Percentiles rank a stretch among this genome's conserved stretches.
These are phyloP conservation scores for Thelonectria discophora DNA, from an alignment of 2,329 filamentous ascomycete species.

Conservation along the genomic window DNA sequence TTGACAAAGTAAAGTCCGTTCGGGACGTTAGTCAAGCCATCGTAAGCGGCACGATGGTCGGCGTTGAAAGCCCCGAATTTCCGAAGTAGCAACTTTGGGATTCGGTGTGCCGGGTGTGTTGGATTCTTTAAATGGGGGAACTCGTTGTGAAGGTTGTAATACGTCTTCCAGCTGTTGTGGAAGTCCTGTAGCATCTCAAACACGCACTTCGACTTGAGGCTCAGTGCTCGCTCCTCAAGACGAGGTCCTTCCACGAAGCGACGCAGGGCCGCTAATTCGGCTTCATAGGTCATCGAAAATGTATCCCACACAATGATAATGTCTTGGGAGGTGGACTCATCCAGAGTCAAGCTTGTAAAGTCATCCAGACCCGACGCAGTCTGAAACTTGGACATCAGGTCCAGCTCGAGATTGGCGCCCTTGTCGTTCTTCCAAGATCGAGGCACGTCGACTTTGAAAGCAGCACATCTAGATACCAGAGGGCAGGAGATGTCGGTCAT, in stretches of 20 bases:
- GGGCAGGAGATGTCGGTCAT: constrained; percentile 10
- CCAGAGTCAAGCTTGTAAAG: constrained; percentile 27
- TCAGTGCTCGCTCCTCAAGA: constrained; percentile 29
- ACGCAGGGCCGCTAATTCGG: constrained; percentile 45
- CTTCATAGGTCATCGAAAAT: constrained; percentile 43
- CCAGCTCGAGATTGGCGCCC: constrained; percentile 39
- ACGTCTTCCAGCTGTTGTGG: constrained; percentile 29
- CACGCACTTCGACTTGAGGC: constrained; percentile 35
- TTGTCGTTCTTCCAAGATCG: constrained; percentile 41
- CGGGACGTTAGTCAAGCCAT: constrained; percentile 48
- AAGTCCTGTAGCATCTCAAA: constrained; percentile 49
- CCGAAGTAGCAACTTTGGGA: constrained; percentile 40
- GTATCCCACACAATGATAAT: constrained; percentile 44
- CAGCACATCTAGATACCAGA: constrained; percentile 38
- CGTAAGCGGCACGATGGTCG: constrained; percentile 51
- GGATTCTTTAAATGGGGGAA: constrained; percentile 50
- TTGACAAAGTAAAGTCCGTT: constrained; percentile 56
- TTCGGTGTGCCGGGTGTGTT: constrained; percentile 13
- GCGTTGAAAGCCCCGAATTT: constrained; percentile 48
- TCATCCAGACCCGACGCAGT: constrained; percentile 56
- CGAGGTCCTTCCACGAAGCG: constrained; percentile 37
- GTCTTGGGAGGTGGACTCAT: constrained; percentile 26
- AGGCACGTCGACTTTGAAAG: constrained; percentile 48
- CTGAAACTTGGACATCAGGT: constrained; percentile 73
- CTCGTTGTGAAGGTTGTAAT: constrained; percentile 36